Conservation (phyloP, 2,329 filamentous ascomycete genomes). For the Epichloe aotearoae region DNA sequence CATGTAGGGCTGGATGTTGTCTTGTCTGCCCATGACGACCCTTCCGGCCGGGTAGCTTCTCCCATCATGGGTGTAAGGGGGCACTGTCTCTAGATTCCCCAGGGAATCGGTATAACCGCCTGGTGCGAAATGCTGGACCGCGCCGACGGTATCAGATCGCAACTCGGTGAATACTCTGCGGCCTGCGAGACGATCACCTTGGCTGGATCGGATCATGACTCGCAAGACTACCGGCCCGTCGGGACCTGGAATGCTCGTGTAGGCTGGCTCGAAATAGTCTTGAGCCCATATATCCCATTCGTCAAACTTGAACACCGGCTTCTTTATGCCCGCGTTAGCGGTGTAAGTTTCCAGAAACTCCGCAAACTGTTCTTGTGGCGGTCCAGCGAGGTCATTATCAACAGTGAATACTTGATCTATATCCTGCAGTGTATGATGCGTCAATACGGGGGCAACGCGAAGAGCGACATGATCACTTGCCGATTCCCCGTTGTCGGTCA, state of each 20-base stretch:
- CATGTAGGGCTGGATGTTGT: slow-evolving; percentile 8
- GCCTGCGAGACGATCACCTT: slow-evolving; percentile 13
- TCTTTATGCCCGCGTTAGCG: background rate
- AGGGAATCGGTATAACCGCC: slow-evolving; percentile 10
- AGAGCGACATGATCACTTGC: slow-evolving; percentile 18
- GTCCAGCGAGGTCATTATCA: too few relatives aligned
- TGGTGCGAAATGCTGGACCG: slow-evolving; percentile 14
- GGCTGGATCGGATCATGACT: slow-evolving; percentile 16
- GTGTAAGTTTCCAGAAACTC: background rate
- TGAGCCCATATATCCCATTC: slow-evolving; percentile 22
- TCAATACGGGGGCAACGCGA: slow-evolving; percentile 24
- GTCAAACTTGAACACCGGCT: slow-evolving; percentile 1
- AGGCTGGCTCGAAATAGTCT: slow-evolving; percentile 26
- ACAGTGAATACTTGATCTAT: slow-evolving; percentile 15
- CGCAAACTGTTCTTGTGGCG: background rate
- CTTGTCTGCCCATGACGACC: slow-evolving; percentile 9
- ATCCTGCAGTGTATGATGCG: slow-evolving; percentile 23
- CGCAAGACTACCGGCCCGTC: slow-evolving; percentile 12
- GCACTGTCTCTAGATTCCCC: slow-evolving; percentile 26
- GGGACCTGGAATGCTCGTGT: slow-evolving; percentile 23
- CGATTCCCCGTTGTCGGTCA: slow-evolving; percentile 11
- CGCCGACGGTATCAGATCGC: slow-evolving; percentile 17
- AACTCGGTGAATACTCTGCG: slow-evolving; percentile 20
- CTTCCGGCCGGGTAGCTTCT: slow-evolving; percentile 12
- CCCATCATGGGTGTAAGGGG: slow-evolving; percentile 15